phyloP scores from a whole-genome alignment of 352 stramenopile species.

The Globisporangium orthogonon region DNA sequence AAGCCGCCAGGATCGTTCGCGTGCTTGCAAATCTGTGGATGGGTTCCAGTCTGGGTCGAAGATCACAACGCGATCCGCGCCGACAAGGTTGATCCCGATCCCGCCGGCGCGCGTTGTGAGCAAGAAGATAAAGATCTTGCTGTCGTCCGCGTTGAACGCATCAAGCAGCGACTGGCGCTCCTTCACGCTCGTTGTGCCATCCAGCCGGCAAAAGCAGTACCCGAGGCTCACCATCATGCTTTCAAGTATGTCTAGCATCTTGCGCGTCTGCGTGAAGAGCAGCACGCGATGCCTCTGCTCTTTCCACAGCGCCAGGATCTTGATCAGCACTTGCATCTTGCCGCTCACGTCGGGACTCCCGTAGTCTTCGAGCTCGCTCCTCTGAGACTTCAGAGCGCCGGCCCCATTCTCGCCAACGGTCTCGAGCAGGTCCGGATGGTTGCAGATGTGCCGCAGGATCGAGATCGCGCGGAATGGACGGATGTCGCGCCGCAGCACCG shows the following conservation, averaged over 20 bases:
- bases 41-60: slow-evolving; percentile 99
- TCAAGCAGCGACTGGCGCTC: slow-evolving; percentile 93
- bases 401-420: slow-evolving; percentile 24
- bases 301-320: slow-evolving; percentile 94
- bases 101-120: slow-evolving; percentile 90
- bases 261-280: slow-evolving; percentile 95
- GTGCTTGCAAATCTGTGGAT: slow-evolving; percentile 93
- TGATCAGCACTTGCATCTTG: slow-evolving; percentile 95
- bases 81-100: slow-evolving; percentile 95
- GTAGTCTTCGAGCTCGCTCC: slow-evolving; percentile 19
- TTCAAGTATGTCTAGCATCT: slow-evolving; percentile 98
- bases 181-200: slow-evolving; percentile 94
- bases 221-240: slow-evolving; percentile 78
- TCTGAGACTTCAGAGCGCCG: background rate
- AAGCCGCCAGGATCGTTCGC: slow-evolving; percentile 96
- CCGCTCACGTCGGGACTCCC: slow-evolving; percentile 77
- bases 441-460: slow-evolving; percentile 97
- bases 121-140: slow-evolving; percentile 71
- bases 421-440: slow-evolving; percentile 93
- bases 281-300: slow-evolving; percentile 94
- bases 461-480: slow-evolving; percentile 91
- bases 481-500: slow-evolving; percentile 78
- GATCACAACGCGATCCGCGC: slow-evolving; percentile 94
- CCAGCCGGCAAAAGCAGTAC: slow-evolving; percentile 92
- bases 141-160: slow-evolving; percentile 91